phyloP scores from a whole-genome alignment of 1,284 basidiomycete genomes.

The Naganishia sp. region DNA sequence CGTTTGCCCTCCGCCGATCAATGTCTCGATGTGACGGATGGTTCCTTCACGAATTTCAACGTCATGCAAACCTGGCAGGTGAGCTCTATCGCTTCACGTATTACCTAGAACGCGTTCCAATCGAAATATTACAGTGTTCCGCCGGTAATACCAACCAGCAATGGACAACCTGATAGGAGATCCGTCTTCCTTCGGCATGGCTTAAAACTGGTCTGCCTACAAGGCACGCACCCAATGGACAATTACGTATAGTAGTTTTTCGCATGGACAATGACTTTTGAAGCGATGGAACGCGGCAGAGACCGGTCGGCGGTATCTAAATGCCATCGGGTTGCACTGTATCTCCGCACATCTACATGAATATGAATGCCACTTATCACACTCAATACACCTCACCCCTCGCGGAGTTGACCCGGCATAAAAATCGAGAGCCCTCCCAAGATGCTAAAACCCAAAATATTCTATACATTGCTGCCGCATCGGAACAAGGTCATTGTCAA shows the following conservation, averaged over 20 bases:
- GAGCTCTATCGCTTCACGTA: background rate
- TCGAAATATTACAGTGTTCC: constrained; percentile 4
- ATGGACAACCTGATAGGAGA: constrained; percentile 19
- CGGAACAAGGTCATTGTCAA: background rate
- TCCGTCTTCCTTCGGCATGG: background rate
- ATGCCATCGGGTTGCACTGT: too few species aligned
- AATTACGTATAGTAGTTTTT: constrained; percentile 7
- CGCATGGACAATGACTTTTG: background rate
- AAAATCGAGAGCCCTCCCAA: background rate
- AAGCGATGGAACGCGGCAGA: too few species aligned
- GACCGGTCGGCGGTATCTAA: too few species aligned
- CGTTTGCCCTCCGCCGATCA: constrained; percentile 35
- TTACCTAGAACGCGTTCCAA: background rate
- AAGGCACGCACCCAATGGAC: background rate
- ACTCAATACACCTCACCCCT: background rate
- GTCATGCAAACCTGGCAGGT: constrained; percentile 41
- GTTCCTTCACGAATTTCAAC: constrained; percentile 35
- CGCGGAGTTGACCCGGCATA: background rate
- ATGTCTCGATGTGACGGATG: constrained; percentile 43
- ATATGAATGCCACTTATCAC: background rate
- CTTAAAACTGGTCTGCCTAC: background rate
- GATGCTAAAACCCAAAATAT: constrained; percentile 19
- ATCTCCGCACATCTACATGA: background rate
- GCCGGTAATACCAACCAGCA: constrained; percentile 30
- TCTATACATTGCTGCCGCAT: background rate